Conservation (phyloP, 1,284 basidiomycete species). For the Austroboletus niveus region DNA sequence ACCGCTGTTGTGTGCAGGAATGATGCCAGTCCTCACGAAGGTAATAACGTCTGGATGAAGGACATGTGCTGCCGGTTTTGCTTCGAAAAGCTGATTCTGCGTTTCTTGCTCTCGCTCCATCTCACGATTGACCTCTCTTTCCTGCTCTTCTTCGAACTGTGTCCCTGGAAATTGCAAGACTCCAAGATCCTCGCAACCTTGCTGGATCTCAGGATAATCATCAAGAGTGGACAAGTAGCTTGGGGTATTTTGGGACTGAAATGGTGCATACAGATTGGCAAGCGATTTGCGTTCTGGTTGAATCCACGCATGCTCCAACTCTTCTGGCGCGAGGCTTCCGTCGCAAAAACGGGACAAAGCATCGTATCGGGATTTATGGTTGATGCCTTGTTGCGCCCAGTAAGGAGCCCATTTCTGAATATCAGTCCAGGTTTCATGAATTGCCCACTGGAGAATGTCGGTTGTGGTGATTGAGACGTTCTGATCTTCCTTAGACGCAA, state of each 20-base stretch:
- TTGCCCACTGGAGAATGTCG: slow-evolving; percentile 43
- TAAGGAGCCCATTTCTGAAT: slow-evolving; percentile 39
- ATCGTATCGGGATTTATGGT: slow-evolving; percentile 33
- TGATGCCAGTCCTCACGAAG: slow-evolving; percentile 21
- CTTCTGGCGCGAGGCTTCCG: background rate
- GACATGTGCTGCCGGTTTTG: slow-evolving; percentile 6
- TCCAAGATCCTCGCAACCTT: background rate
- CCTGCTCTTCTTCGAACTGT: background rate
- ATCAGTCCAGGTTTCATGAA: slow-evolving; percentile 41
- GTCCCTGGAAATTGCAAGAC: background rate
- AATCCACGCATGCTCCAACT: slow-evolving; percentile 31
- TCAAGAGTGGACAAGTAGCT: background rate
- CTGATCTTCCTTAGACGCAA: slow-evolving; percentile 5
- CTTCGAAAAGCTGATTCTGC: background rate
- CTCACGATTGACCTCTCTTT: background rate
- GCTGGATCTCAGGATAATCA: background rate
- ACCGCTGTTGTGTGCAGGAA: background rate
- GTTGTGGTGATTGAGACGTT: slow-evolving; percentile 13
- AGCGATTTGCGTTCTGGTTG: slow-evolving; percentile 35
- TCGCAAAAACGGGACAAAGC: slow-evolving; percentile 28
- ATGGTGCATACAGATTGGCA: background rate
- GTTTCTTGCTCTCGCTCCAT: background rate
- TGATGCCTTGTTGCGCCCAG: slow-evolving; percentile 46
- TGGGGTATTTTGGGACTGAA: background rate
- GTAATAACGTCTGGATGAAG: slow-evolving; percentile 13